These are phyloP conservation scores for Trametes gibbosa DNA, from an alignment of 768 basidiomycete species.

Conservation along the genomic window DNA sequence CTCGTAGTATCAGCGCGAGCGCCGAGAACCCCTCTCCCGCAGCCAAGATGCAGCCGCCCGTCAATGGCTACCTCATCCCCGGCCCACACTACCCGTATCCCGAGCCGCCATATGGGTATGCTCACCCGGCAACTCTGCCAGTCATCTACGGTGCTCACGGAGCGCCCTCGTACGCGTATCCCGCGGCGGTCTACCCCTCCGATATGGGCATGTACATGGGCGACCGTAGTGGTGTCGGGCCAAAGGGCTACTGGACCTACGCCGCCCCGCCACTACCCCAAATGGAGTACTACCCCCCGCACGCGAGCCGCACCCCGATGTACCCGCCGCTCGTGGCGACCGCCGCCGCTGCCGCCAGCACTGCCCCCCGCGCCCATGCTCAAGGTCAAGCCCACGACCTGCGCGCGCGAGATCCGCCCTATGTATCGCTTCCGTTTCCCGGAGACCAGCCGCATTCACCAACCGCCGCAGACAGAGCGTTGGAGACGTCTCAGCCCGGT, in stretches of 20 bases:
- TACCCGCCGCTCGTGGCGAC: background rate
- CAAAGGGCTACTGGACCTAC: slow-evolving; percentile 16
- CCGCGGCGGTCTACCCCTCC: slow-evolving; percentile 2
- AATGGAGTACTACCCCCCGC: slow-evolving; percentile 17
- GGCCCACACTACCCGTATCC: slow-evolving; percentile 10
- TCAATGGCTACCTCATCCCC: background rate
- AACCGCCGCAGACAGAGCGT: background rate
- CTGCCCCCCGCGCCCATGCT: background rate
- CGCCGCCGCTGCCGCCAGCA: background rate
- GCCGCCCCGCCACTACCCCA: slow-evolving; percentile 9
- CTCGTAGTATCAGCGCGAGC: slow-evolving; percentile 21
- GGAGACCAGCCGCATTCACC: background rate
- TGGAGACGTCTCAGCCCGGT: background rate
- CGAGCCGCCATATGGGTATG: slow-evolving; percentile 3
- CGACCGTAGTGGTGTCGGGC: background rate
- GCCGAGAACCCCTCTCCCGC: slow-evolving; percentile 11
- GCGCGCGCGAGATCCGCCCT: background rate
- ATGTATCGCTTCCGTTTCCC: slow-evolving; percentile 5
- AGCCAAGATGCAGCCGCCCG: slow-evolving; percentile 9
- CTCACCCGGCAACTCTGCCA: background rate
- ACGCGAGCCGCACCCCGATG: background rate
- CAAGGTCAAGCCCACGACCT: background rate
- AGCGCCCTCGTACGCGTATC: slow-evolving; percentile 5
- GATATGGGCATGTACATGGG: background rate
- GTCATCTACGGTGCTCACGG: slow-evolving; percentile 8